A percentile compares a stretch with the other conserved stretches of the same genome.
Evolutionary conservation across 2,329 filamentous ascomycete genomes (phyloP).

Genomic region (Dactylellina haptotyla): DNA sequence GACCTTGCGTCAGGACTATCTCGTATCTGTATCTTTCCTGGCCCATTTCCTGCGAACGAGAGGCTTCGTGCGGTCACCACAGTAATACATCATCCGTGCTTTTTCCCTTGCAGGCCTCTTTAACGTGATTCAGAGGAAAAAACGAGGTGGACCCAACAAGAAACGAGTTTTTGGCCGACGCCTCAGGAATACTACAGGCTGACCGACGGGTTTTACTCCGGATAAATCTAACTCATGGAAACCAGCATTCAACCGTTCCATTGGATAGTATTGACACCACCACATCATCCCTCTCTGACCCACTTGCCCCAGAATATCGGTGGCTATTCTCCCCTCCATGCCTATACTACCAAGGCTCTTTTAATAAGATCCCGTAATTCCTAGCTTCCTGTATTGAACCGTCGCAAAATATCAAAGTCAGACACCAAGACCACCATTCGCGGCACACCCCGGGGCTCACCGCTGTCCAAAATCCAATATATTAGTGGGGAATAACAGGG

Average conservation of each 20-base stretch:
- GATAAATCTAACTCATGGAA: constrained; percentile 39
- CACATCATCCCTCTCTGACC: constrained; percentile 13
- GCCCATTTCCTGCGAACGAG: constrained; percentile 24
- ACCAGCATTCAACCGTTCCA: constrained; percentile 17
- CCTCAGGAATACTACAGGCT: constrained; percentile 25
- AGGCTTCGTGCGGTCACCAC: constrained; percentile 1
- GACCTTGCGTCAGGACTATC: constrained; percentile 36
- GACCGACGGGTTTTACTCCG: constrained; percentile 44
- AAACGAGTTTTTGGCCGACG: constrained; percentile 10
- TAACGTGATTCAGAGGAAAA: constrained; percentile 23
- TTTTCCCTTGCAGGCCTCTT: background rate
- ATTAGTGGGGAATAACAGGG: constrained; percentile 52
- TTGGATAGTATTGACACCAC: constrained; percentile 31
- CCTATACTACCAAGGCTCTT: constrained; percentile 28
- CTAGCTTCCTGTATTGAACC: constrained; percentile 50
- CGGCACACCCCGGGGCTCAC: constrained; percentile 40
- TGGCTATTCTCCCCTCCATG: constrained; percentile 34
- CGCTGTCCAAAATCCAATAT: constrained; percentile 40
- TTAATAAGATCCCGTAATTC: constrained; percentile 49
- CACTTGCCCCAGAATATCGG: constrained; percentile 47
- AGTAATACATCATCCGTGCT: constrained; percentile 37
- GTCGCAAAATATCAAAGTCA: constrained; percentile 51
- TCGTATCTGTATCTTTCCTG: constrained; percentile 40
- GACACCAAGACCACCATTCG: constrained; percentile 51
- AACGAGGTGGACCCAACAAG: constrained; percentile 9